Base-by-base conservation (phyloP, 1,139 yeast genomes). In the Eremothecium sinecaudum region DNA sequence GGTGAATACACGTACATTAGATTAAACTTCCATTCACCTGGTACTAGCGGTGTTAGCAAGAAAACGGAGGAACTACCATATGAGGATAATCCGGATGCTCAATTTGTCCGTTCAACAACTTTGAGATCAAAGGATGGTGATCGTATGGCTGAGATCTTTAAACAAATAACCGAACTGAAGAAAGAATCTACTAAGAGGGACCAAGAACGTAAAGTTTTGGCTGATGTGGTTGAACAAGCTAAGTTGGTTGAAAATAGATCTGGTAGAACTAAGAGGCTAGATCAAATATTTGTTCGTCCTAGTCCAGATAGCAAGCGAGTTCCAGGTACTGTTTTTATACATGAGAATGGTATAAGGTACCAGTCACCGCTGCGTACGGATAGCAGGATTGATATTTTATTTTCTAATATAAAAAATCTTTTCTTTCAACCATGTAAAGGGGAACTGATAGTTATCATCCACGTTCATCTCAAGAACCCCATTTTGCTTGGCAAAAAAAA, bases 401-500 rank as follows among this genome's bases (percentile, higher is more conserved):
- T 86, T 58, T 76, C 86, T 40, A 90, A 90, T 61, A 82, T 92
- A 50, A 84, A 87, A 58, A 95, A 92, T 58, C 64, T 90, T 48
- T 84, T 90, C 51, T 90, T 86, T 70, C 98, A 90, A 62, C 93
- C 98, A 3, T 83, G 93, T 56, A 90, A 87, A 53, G 94, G 92
- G 47, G 99, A 90, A 61, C 66, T 92, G 56, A 78, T 87, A 58
- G 97, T 90, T 32, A 66, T 90, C 25, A 83, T 90, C 45, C 99
- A 90, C 60, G 79, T 90, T 54, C 94, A 87, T 60, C 71, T 90
- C 58, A 86, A 84, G 59, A 79, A 77, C 35, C 98, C 98, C 14
- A 79, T 92, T 39, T 79, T 90, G 76, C 81, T 90, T 56, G 98
- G 97, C 44, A 90, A 92, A 64, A 80, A 83, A 63, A 90, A 92